Evolutionary conservation across 2,329 filamentous ascomycete genomes (phyloP), one percentile per base, ranked within the genome.

Genomic region (Penicillium carneum): DNA sequence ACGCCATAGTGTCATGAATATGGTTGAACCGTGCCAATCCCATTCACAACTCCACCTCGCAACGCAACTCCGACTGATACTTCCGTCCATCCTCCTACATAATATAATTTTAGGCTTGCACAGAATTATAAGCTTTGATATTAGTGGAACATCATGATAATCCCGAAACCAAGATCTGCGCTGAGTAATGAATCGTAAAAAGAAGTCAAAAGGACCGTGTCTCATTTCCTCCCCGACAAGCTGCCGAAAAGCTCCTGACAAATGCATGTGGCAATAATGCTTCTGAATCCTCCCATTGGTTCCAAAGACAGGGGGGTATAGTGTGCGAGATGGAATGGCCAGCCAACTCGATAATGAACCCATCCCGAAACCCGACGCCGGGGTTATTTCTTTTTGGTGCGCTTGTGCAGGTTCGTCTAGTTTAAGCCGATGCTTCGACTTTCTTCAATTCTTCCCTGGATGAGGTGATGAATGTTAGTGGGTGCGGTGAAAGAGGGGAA

Each of bases 391-490:
- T 42, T 42, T 26, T 31, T 46, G 41, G 33, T 59, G 20, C 23
- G 50, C 45, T 52, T 66, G 41, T 48, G n/a, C 23, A 11, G 52
- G 45, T 64, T 71, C 55, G 47, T 59, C 57, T 60, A 26, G 14
- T 60, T 84, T 86, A 86, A 82, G 91, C 91, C 64, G 87, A 84
- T 42, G 88, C 86, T 77, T 95, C 92, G 73, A 97, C 91, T 82
- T 97, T 97, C 85, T 96, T 96, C 67, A 97, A 82, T 79, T 98
- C 94, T 80, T 97, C 72, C 65, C 74, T 79, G 51, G 7, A 56
- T 34, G 12, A 33, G 36, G 51, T 61, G 49, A 48, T n/a, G 18
- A 26, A 16, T 51, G 23, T 64, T 59, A 54, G 63, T 18, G 16
- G 12, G 20, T 49, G 29, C n/a, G 16, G 29, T 26, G n/a, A 36